These are phyloP conservation scores for Cyberlindnera mrakii DNA, from an alignment of 805 yeast species.

Conservation along the genomic window DNA sequence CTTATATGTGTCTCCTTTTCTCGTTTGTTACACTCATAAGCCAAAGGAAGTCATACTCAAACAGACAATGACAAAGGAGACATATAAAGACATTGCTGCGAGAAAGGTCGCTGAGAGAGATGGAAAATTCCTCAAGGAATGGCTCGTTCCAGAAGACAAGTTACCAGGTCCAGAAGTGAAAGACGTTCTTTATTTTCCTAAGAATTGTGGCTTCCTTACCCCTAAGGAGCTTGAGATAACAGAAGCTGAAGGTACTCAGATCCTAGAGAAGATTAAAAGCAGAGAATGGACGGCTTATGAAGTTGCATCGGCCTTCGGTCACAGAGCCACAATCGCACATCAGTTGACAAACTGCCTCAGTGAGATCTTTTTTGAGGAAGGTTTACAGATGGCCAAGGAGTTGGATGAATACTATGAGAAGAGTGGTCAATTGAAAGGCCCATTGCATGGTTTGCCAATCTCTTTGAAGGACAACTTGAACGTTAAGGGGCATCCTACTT, in stretches of 20 bases:
- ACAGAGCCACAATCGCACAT: conserved; percentile 53
- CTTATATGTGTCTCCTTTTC: too few species aligned
- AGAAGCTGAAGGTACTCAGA: conserved; percentile 12
- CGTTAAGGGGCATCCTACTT: conserved; percentile 41
- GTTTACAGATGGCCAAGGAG: conserved; percentile 46
- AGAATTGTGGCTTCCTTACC: conserved; percentile 29
- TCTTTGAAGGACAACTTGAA: conserved; percentile 44
- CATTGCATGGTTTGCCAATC: conserved; percentile 63
- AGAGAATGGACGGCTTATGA: conserved; percentile 35
- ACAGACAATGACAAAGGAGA: conserved; percentile 11
- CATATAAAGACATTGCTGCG: conserved; percentile 35
- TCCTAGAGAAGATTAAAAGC: conserved; percentile 25
- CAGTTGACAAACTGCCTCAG: conserved; percentile 37
- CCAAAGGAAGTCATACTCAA: too few species aligned
- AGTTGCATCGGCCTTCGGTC: conserved; percentile 50
- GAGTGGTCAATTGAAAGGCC: conserved; percentile 51
- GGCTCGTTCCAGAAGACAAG: conserved; percentile 13
- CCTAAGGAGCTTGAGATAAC: conserved; percentile 30
- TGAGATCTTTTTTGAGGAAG: conserved; percentile 46
- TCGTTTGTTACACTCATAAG: too few species aligned
- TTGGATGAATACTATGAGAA: conserved; percentile 44
- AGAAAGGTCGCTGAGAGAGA: conserved; percentile 36
- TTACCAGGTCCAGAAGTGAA: conserved; percentile 24
- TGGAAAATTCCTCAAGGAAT: conserved; percentile 27
- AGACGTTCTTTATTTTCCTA: conserved; percentile 35